Percentiles rank a stretch among this genome's conserved stretches.
Evolutionary conservation across 139 green algal genomes (phyloP).

Genomic region (Deuterostichococcus epilithicus): DNA sequence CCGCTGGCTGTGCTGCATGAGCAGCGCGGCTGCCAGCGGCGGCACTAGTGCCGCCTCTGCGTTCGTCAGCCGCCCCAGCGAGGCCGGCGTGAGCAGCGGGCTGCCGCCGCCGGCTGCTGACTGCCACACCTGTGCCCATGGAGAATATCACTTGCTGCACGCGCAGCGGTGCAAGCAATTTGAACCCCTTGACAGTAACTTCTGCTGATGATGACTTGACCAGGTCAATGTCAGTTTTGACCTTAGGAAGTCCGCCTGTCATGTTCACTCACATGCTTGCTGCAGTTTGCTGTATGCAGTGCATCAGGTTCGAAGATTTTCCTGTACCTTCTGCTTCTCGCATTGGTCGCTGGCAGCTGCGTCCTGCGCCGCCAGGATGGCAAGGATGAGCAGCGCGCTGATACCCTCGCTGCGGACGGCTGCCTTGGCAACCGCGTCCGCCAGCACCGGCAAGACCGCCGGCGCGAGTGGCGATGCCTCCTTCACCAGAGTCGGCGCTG

Average conservation of each 20-base stretch:
- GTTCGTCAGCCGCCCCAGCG: constrained; percentile 44
- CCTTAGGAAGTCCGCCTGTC: neutral
- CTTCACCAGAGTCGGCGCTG: neutral
- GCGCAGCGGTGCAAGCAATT: neutral
- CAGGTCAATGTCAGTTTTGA: neutral
- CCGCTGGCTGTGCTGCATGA: constrained; percentile 10
- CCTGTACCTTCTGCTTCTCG: constrained; percentile 25
- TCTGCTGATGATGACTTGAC: no score
- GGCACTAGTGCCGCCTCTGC: constrained; percentile 34
- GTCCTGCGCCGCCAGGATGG: constrained; percentile 28
- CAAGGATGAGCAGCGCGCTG: constrained; percentile 30
- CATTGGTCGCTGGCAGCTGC: constrained; percentile 24
- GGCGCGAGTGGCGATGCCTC: constrained; percentile 10
- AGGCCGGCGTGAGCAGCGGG: constrained; percentile 42
- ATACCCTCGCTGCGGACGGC: constrained; percentile 38
- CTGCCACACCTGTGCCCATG: constrained; percentile 30
- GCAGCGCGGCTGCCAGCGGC: constrained; percentile 26
- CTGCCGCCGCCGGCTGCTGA: constrained; percentile 31
- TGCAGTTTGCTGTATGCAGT: neutral
- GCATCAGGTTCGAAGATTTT: neutral
- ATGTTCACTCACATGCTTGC: no score
- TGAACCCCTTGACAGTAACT: neutral
- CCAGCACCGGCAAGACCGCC: constrained; percentile 32
- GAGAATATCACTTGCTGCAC: neutral
- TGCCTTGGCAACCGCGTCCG: constrained; percentile 48